phyloP scores from a whole-genome alignment of 2,329 filamentous ascomycete genomes.

The Acarospora socialis region DNA sequence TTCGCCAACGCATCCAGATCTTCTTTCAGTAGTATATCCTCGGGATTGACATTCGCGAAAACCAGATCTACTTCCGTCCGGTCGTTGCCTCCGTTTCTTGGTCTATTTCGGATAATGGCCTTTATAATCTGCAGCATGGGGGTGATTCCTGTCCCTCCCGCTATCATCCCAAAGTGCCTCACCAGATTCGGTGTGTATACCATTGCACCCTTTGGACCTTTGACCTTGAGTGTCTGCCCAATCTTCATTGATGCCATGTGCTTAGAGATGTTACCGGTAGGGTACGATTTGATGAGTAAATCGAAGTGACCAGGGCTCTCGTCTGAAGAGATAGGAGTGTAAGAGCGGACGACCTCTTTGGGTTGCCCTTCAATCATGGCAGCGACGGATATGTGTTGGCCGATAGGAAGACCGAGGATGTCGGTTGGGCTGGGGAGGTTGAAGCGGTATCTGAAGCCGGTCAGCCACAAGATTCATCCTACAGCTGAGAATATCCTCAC shows the following conservation, averaged over 20 bases:
- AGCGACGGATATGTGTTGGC: constrained; percentile 95
- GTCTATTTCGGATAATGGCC: constrained; percentile 69
- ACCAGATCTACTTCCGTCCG: constrained; percentile 84
- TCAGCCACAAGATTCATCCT: too few relatives aligned
- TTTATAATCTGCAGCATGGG: constrained; percentile 96
- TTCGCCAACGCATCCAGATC: constrained; percentile 68
- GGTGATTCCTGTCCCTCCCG: constrained; percentile 92
- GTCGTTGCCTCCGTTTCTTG: constrained; percentile 52
- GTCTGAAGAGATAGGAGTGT: constrained; percentile 84
- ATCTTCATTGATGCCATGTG: constrained; percentile 71
- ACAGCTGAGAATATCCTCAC: constrained; percentile 40
- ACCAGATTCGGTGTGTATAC: constrained; percentile 97
- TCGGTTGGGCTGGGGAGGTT: constrained; percentile 60
- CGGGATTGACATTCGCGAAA: constrained; percentile 87
- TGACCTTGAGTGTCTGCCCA: constrained; percentile 78
- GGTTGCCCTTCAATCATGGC: constrained; percentile 60
- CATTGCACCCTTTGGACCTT: constrained; percentile 93
- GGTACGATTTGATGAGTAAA: constrained; percentile 95
- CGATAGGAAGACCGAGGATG: constrained; percentile 91
- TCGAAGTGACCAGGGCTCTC: constrained; percentile 86
- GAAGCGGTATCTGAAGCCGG: constrained; percentile 67
- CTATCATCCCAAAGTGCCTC: constrained; percentile 92
- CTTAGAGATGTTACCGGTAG: constrained; percentile 93
- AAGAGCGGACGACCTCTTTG: constrained; percentile 80
- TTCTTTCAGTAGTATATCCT: constrained; percentile 88